phyloP scores from a whole-genome alignment of 306 rosid genomes.

The Gleditsia sinensis region DNA sequence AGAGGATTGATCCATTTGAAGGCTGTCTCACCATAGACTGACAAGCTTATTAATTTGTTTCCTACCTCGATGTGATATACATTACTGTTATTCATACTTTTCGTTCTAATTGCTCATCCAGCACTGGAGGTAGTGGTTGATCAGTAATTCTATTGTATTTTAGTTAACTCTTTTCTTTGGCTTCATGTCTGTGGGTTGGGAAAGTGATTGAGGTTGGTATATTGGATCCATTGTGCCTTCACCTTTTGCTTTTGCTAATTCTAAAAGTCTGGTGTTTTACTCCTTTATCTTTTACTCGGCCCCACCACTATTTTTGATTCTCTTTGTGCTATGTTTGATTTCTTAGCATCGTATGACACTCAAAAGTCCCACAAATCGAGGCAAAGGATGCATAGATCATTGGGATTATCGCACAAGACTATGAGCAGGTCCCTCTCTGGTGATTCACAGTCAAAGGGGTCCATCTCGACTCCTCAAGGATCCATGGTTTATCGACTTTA shows the following conservation, averaged over 20 bases:
- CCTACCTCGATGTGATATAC: constrained; percentile 25
- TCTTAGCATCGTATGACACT: constrained; percentile 88
- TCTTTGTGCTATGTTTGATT: constrained; percentile 40
- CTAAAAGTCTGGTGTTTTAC: constrained; percentile 47
- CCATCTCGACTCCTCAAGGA: constrained; percentile 77
- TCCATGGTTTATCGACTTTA: constrained; percentile 60
- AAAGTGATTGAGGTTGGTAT: constrained; percentile 61
- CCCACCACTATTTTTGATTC: constrained; percentile 48
- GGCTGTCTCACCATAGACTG: constrained; percentile 31
- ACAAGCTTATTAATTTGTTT: constrained; percentile 26
- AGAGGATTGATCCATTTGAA: constrained; percentile 16
- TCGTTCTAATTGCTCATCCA: not conserved
- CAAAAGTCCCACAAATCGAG: constrained; percentile 91
- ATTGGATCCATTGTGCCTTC: constrained; percentile 77
- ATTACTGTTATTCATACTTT: constrained; percentile 27
- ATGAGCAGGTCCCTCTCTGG: constrained; percentile 89
- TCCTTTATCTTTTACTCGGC: constrained; percentile 48
- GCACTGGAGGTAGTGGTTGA: constrained; percentile 9
- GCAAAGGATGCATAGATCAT: constrained; percentile 82
- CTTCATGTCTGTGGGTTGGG: constrained; percentile 45
- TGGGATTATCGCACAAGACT: constrained; percentile 86
- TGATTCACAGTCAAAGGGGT: constrained; percentile 89
- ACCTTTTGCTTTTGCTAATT: constrained; percentile 56
- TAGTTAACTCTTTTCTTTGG: constrained; percentile 41
- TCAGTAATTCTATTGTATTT: constrained; percentile 22